Evolutionary conservation across 208 protist genomes (phyloP).

Genomic region (Zelonia costaricensis): DNA sequence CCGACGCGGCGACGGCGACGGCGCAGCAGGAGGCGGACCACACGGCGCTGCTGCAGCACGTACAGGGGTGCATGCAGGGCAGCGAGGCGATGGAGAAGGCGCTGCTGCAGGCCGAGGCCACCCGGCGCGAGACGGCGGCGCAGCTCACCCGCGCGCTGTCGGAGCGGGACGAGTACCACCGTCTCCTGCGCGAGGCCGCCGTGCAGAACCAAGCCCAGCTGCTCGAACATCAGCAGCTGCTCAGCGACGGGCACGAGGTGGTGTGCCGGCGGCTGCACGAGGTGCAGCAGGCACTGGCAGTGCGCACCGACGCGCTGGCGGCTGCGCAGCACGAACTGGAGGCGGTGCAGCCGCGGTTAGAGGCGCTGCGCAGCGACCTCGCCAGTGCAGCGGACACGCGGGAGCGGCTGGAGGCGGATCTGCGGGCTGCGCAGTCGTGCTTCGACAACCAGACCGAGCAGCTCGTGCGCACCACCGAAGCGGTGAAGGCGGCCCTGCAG

Average conservation of each 20-base stretch:
- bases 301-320: slow-evolving; percentile 11
- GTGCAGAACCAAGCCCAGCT: slow-evolving; percentile 37
- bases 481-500: slow-evolving; percentile 29
- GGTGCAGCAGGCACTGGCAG: slow-evolving; percentile 4
- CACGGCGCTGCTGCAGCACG: slow-evolving; percentile 21
- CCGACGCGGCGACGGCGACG: slow-evolving; percentile 13
- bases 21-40: slow-evolving; percentile 25
- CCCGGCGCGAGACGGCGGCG: slow-evolving; percentile 20
- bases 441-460: slow-evolving; percentile 1
- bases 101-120: slow-evolving; percentile 30
- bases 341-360: not conserved
- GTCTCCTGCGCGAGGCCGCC: slow-evolving; percentile 18
- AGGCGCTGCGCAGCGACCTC: not conserved
- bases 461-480: slow-evolving; percentile 26
- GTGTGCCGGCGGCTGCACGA: slow-evolving; percentile 14
- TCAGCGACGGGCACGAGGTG: slow-evolving; percentile 18
- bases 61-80: slow-evolving; percentile 44
- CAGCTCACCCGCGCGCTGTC: slow-evolving; percentile 17
- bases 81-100: slow-evolving; percentile 44
- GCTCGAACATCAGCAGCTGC: slow-evolving; percentile 67
- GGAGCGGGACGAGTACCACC: slow-evolving; percentile 28
- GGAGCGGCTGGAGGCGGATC: slow-evolving; percentile 42
- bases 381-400: slow-evolving; percentile 5
- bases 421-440: slow-evolving; percentile 1
- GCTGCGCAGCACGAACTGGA: slow-evolving; percentile 24